Percentiles rank a stretch among this genome's conserved stretches.
Conservation (phyloP, 2,329 filamentous ascomycete species). For the Juglanconis juglandina region DNA sequence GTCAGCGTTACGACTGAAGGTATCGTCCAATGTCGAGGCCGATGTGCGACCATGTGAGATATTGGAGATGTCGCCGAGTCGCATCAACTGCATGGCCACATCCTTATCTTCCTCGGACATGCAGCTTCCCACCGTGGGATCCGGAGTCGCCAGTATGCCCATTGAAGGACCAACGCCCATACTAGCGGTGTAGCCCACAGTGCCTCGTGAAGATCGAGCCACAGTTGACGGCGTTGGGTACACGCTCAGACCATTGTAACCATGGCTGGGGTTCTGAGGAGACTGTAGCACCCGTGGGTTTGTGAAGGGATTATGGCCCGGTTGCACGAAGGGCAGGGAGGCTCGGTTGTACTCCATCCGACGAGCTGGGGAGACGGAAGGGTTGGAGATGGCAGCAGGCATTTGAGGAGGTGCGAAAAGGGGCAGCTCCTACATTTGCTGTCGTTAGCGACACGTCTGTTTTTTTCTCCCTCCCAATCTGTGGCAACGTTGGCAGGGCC, state of each 20-base stretch:
- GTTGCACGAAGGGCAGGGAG: conserved; percentile 70
- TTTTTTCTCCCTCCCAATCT: neutral
- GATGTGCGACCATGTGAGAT: conserved; percentile 91
- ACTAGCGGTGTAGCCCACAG: conserved; percentile 52
- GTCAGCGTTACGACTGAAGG: conserved; percentile 86
- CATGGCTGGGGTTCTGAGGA: conserved; percentile 68
- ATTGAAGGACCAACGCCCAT: conserved; percentile 30
- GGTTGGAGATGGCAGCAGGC: conserved; percentile 90
- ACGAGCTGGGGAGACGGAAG: conserved; percentile 90
- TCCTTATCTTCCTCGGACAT: conserved; percentile 94
- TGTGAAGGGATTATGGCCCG: conserved; percentile 74
- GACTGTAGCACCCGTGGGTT: conserved; percentile 77
- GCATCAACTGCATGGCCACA: conserved; percentile 94
- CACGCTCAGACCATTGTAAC: conserved; percentile 49
- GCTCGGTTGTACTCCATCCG: conserved; percentile 70
- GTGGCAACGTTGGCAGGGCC: conserved; percentile 3
- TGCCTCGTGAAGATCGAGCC: conserved; percentile 63
- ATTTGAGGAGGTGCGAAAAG: conserved; percentile 93
- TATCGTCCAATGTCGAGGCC: conserved; percentile 88
- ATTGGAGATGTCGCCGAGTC: conserved; percentile 88
- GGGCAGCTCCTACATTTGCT: conserved; percentile 72
- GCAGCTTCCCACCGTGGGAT: conserved; percentile 94
- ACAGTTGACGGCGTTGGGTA: conserved; percentile 63
- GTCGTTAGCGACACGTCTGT: conserved; percentile 6
- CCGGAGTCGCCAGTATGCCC: conserved; percentile 82